Percentiles rank a stretch among this genome's conserved stretches.
These are phyloP conservation scores for Leccinum pellstonianum DNA, from an alignment of 768 basidiomycete species.

Conservation along the genomic window DNA sequence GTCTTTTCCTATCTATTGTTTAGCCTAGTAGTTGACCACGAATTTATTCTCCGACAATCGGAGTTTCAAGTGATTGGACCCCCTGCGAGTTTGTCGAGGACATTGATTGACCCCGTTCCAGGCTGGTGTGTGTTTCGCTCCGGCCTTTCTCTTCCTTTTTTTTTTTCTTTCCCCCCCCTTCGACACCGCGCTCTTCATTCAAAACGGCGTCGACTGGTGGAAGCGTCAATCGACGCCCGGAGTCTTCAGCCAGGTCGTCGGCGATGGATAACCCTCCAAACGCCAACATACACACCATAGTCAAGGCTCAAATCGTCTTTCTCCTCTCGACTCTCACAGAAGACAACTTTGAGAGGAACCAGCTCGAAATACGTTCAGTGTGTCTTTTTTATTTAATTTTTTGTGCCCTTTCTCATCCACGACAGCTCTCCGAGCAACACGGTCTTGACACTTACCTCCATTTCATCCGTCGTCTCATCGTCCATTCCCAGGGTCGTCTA, in stretches of 20 bases:
- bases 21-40: too few relatives aligned
- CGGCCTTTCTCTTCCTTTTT: constrained; percentile 30
- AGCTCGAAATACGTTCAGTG: constrained; percentile 92
- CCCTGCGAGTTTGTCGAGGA: constrained; percentile 18
- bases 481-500: constrained; percentile 77
- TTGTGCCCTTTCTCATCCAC: constrained; percentile 12
- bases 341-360: constrained; percentile 94
- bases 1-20: not conserved
- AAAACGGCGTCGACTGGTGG: constrained; percentile 75
- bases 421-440: constrained; percentile 93
- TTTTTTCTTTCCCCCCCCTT: constrained; percentile 24
- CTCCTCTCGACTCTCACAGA: constrained; percentile 93
- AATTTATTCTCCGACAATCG: constrained; percentile 21
- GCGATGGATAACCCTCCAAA: constrained; percentile 84
- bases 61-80: constrained; percentile 19
- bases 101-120: constrained; percentile 24
- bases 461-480: constrained; percentile 94
- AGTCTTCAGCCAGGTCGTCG: constrained; percentile 74
- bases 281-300: constrained; percentile 88
- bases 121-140: constrained; percentile 34
- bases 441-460: constrained; percentile 96
- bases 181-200: constrained; percentile 25
- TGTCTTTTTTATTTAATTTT: constrained; percentile 35
- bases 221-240: constrained; percentile 67
- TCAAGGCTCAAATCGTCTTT: constrained; percentile 97